Base-by-base conservation (phyloP, 129 eudicot genomes). In the Kitagawia praeruptora region DNA sequence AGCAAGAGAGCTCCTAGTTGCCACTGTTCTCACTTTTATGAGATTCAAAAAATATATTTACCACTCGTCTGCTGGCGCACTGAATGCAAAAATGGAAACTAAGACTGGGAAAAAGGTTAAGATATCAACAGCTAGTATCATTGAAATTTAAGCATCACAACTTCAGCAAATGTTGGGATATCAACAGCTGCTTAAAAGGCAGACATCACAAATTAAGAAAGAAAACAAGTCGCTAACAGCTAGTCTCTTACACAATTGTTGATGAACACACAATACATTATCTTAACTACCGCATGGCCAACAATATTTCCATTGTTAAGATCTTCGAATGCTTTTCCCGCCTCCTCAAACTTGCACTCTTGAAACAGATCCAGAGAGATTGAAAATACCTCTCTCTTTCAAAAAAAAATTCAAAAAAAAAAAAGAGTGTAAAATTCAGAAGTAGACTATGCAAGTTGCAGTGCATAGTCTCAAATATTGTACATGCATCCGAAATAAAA, bases 241-340 rank as follows among this genome's bases (percentile, higher is more conserved):
- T 9, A n/a, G 67, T n/a, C 15, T n/a, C 34, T n/a, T 23, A 58
- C 15, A n/a, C 67, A 58, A n/a, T 34, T 58, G 67, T 8, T 58
- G 67, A 69, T 28, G 23, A 31, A 42, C 37, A 21, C 75, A 74
- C 45, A 66, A 72, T 85, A 93, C 92, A 91, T 89, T 8, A 96
- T 92, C 76, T 92, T 90, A 76, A 96, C 94, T 16, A 96, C 99
- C 38, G 95, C 96, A 81, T 97, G 97, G 6, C 99, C 99, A 0
- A 89, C 80, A 48, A 96, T 96, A 31, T n/a, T n/a, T n/a, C n/a
- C n/a, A n/a, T n/a, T n/a, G n/a, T n/a, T n/a, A n/a, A n/a, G n/a
- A n/a, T n/a, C n/a, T n/a, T n/a, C n/a, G n/a, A n/a, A n/a, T n/a
- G n/a, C n/a, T n/a, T n/a, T n/a, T n/a, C n/a, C n/a, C n/a, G n/a